These are phyloP conservation scores for Phoma sp. DNA, from an alignment of 2,329 filamentous ascomycete genomes.

Conservation along the genomic window DNA sequence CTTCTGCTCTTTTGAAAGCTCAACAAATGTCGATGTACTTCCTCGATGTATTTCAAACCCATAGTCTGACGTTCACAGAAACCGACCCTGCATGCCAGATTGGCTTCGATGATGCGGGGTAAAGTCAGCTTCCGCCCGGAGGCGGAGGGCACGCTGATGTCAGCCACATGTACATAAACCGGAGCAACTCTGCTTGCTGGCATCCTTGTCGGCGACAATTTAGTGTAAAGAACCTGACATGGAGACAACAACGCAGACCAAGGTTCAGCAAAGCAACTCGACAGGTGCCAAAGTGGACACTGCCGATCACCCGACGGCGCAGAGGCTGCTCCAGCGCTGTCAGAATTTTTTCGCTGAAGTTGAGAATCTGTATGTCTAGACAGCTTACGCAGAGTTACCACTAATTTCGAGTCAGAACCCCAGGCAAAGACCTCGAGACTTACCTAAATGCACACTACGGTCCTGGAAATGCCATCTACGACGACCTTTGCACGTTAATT, in stretches of 20 bases:
- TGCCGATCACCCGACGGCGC: conserved; percentile 27
- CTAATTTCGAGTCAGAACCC: conserved; percentile 33
- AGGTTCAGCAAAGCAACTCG: conserved; percentile 7
- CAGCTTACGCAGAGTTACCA: not conserved
- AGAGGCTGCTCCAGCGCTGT: conserved; percentile 29
- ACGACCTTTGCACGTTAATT: conserved; percentile 44
- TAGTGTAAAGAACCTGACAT: not conserved
- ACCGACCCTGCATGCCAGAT: not conserved
- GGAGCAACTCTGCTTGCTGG: no score
- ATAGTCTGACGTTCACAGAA: not conserved
- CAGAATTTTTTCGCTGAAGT: conserved; percentile 40
- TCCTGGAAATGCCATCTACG: conserved; percentile 46
- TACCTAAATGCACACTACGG: conserved; percentile 46
- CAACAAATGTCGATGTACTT: no score
- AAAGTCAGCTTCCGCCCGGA: not conserved
- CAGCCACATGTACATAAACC: not conserved
- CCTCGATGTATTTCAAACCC: no score
- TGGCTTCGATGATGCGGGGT: conserved; percentile 5
- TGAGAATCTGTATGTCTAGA: conserved; percentile 31
- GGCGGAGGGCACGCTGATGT: not conserved
- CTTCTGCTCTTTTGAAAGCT: no score
- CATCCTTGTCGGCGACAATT: not conserved
- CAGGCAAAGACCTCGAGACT: conserved; percentile 44
- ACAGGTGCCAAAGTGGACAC: conserved; percentile 24
- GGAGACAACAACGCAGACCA: not conserved